Evolutionary conservation across 495 filamentous ascomycete genomes (phyloP).

Genomic region (Hyaloscypha hepaticicola): DNA sequence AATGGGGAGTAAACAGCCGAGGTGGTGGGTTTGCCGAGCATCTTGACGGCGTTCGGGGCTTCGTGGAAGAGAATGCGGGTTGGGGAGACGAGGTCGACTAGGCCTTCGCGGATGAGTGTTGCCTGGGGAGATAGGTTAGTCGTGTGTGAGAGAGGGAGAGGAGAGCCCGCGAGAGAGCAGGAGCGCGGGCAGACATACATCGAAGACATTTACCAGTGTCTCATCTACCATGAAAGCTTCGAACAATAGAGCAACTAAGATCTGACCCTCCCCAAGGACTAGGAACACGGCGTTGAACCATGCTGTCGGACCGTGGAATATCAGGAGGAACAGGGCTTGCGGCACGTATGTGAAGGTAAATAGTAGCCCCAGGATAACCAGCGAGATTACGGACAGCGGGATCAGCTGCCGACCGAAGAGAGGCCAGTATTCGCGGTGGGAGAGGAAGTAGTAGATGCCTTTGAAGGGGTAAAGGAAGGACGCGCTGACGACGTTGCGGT

Average conservation of each 20-base stretch:
- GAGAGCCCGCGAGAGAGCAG: not conserved
- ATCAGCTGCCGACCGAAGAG: conserved; percentile 70
- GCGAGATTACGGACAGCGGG: conserved; percentile 69
- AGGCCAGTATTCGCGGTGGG: conserved; percentile 60
- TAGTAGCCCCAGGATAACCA: conserved; percentile 68
- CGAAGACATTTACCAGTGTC: conserved; percentile 87
- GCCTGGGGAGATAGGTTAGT: conserved; percentile 22
- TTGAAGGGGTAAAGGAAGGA: conserved; percentile 31
- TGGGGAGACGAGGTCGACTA: conserved; percentile 60
- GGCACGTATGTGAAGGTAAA: conserved; percentile 89
- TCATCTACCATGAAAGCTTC: conserved; percentile 82
- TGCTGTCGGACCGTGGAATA: conserved; percentile 83
- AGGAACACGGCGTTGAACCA: conserved; percentile 74
- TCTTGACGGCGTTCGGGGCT: conserved; percentile 60
- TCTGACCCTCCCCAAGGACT: conserved; percentile 77
- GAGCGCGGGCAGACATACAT: conserved; percentile 53
- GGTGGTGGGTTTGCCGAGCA: conserved; percentile 71
- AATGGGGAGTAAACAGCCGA: conserved; percentile 66
- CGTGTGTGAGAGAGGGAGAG: not conserved
- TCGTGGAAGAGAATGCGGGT: conserved; percentile 67
- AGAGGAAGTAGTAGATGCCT: conserved; percentile 50
- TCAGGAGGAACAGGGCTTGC: conserved; percentile 73
- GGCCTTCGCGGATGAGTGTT: conserved; percentile 47
- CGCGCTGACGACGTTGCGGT: conserved; percentile 26
- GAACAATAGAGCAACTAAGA: conserved; percentile 74